A percentile compares a stretch with the other conserved stretches of the same genome.
phyloP scores from a whole-genome alignment of 352 stramenopile genomes.

The Phytopythium vexans region DNA sequence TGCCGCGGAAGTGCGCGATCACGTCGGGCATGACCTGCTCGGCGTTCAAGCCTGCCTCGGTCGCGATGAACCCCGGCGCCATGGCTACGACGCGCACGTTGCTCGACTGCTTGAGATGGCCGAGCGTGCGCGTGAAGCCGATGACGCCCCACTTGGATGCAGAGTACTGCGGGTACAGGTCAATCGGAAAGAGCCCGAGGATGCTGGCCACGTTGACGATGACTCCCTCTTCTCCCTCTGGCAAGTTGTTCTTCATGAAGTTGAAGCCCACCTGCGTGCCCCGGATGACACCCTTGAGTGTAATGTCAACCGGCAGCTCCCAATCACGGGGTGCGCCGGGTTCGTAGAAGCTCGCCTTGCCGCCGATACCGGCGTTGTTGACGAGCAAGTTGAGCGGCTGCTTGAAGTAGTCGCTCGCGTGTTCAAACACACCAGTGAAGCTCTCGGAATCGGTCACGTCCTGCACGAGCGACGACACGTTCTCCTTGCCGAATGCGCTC shows the following conservation, averaged over 20 bases:
- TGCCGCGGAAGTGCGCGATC: slow-evolving; percentile 9
- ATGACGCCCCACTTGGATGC: slow-evolving; percentile 55
- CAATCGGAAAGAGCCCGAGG: slow-evolving; percentile 33
- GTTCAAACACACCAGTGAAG: slow-evolving; percentile 45
- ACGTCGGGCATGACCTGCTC: slow-evolving; percentile 18
- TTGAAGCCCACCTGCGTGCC: slow-evolving; percentile 47
- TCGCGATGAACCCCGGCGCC: slow-evolving; percentile 44
- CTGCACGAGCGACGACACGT: slow-evolving; percentile 37
- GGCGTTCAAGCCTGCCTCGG: slow-evolving; percentile 31
- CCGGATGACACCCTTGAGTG: slow-evolving; percentile 48
- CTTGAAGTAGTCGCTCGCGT: slow-evolving; percentile 36
- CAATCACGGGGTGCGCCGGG: slow-evolving; percentile 11
- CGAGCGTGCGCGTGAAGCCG: slow-evolving; percentile 46
- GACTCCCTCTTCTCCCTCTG: slow-evolving; percentile 29
- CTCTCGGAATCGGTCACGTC: slow-evolving; percentile 46
- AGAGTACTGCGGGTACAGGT: slow-evolving; percentile 45
- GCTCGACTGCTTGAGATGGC: slow-evolving; percentile 31
- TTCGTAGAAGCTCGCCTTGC: slow-evolving; percentile 27
- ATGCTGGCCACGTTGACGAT: slow-evolving; percentile 54
- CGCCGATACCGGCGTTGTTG: slow-evolving; percentile 60
- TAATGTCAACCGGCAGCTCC: slow-evolving; percentile 33
- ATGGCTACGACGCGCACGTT: slow-evolving; percentile 51
- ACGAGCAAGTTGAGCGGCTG: slow-evolving; percentile 45
- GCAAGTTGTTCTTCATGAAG: slow-evolving; percentile 32
- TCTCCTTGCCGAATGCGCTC: slow-evolving; percentile 24